Base-by-base conservation (phyloP, 176 grass and related monocot species). In the Tillandsia leiboldiana region DNA sequence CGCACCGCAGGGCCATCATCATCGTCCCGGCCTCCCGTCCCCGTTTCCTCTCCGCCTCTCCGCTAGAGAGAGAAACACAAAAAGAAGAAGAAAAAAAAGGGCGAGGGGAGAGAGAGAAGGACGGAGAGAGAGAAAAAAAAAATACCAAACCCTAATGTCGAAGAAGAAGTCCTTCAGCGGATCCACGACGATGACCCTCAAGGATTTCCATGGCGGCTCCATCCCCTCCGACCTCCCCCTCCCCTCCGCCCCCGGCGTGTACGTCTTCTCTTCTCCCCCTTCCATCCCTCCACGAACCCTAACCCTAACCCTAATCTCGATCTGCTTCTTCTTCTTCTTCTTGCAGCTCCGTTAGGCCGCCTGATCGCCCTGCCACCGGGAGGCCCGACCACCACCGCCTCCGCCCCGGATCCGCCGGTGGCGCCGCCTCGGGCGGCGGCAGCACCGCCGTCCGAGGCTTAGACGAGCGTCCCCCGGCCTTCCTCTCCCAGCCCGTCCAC, bases 171-270 rank as follows among this genome's bases (percentile, higher is more conserved):
- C 75, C 33, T 58, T 61, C 15, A 72, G 27, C 53, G 70, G 70
- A 59, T 69, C 75, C 9, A 92, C 76, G 23, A 97, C 93, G 73
- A 92, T 97, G 93, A 97, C 83, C 23, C 86, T 97, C 50, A 92
- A 90, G 77, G 93, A 97, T 77, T 97, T 97, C 89, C 93, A 97
- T 77, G 93, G 89, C 75, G 89, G 93, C 54, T 90, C 93, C 74
- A 97, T 97, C 76, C 93, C 93, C 50, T 97, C 93, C 77, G 89
- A 97, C 67, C 89, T 90, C 61, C 75, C 80, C 49, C 87, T 99
- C 26, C 94, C 94, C 63, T 99, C 94, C 51, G 94, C 94, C 8
- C 89, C 90, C 11, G 84, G 87, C 80, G 74, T 87, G 87, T 90
- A 90, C 86, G 63, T 73, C 2, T 26, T 17, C 63, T 75, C 2